Evolutionary conservation across 768 basidiomycete species (phyloP).

Genomic region (Cyclocybe cylindracea): DNA sequence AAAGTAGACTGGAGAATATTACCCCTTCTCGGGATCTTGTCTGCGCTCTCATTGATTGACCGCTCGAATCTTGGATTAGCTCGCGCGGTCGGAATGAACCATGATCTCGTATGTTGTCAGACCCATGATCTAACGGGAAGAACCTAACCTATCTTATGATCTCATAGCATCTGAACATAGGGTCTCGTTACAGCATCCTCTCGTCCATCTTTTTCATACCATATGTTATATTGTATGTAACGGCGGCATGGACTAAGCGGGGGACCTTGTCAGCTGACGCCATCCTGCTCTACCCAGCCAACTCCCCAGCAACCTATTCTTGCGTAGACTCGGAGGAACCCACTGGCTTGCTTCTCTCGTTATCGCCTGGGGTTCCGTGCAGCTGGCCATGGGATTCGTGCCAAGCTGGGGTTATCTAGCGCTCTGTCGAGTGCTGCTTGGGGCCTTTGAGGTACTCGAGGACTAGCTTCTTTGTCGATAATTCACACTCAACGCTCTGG

Average conservation of each 20-base stretch:
- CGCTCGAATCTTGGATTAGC: conserved; percentile 44
- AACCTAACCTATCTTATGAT: conserved; percentile 4
- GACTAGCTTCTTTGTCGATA: neutral
- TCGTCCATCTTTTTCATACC: conserved; percentile 47
- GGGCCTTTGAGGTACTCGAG: conserved; percentile 39
- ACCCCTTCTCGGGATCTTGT: conserved; percentile 39
- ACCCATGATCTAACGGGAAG: neutral
- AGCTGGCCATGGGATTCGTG: conserved; percentile 50
- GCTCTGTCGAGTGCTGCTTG: conserved; percentile 41
- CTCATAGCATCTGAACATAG: conserved; percentile 35
- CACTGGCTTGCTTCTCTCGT: conserved; percentile 43
- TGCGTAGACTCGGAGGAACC: conserved; percentile 44
- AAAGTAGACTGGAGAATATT: conserved; percentile 39
- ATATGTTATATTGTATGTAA: conserved; percentile 45
- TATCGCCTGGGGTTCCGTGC: conserved; percentile 43
- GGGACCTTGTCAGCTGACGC: conserved; percentile 1
- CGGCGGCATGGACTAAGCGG: neutral
- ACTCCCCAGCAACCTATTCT: conserved; percentile 43
- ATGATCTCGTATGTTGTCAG: conserved; percentile 32
- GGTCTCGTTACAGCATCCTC: conserved; percentile 46
- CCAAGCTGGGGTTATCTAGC: conserved; percentile 40
- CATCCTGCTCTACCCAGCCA: conserved; percentile 27
- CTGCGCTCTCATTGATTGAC: conserved; percentile 41
- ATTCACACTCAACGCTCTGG: neutral
- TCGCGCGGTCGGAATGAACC: conserved; percentile 40